phyloP scores from a whole-genome alignment of 257 asterid species.

The Parsonsia alboflavescens region DNA sequence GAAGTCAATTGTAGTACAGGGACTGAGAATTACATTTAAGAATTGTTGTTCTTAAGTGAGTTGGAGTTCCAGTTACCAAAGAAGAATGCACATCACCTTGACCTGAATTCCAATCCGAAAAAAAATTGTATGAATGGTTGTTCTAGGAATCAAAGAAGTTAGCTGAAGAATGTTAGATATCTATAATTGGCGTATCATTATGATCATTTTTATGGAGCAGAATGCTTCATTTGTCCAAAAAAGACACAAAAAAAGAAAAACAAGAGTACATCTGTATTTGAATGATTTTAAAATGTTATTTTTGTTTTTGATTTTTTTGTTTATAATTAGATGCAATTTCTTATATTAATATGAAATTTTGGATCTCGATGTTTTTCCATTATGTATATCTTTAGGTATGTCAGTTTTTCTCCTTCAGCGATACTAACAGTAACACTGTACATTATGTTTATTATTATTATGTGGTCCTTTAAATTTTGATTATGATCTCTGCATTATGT shows the following conservation, averaged over 20 bases:
- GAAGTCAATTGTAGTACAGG: not conserved
- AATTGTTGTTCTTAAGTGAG: not conserved
- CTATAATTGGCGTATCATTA: not conserved
- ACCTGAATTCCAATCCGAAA: too few species aligned
- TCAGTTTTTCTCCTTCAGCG: not conserved
- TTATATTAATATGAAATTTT: not conserved
- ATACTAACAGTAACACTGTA: not conserved
- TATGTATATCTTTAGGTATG: not conserved
- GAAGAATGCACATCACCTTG: too few species aligned
- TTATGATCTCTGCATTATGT: not conserved
- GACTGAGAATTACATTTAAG: not conserved
- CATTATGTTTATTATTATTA: too few species aligned
- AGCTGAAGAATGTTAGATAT: conserved; percentile 1
- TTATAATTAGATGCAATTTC: not conserved
- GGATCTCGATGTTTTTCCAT: not conserved
- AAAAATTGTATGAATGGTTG: not conserved
- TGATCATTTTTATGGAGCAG: not conserved
- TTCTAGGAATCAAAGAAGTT: not conserved
- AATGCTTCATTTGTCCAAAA: not conserved
- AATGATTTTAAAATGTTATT: not conserved
- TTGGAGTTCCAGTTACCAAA: not conserved
- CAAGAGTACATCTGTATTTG: not conserved
- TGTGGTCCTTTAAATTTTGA: not conserved
- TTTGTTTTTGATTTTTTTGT: not conserved
- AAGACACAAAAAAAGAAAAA: not conserved